Evolutionary conservation across 257 asterid species (phyloP).

Genomic region (Jaltomata sinuosa): DNA sequence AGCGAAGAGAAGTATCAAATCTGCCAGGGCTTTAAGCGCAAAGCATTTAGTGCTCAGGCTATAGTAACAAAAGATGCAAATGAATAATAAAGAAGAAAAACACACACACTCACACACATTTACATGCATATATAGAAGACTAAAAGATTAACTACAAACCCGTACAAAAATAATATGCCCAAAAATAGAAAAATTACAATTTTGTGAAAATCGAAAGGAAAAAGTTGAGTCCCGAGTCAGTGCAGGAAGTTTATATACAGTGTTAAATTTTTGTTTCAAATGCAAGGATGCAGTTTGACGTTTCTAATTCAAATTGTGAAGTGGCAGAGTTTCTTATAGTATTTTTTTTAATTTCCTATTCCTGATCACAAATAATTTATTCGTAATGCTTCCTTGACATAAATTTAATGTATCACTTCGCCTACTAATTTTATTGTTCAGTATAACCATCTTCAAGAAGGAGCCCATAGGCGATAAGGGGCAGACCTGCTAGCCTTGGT

Average conservation of each 20-base stretch:
- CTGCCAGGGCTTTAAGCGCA: too few relatives aligned
- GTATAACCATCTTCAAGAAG: neutral
- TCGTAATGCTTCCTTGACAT: neutral
- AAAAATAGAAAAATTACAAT: too few relatives aligned
- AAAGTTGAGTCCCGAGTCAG: neutral
- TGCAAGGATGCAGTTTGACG: neutral
- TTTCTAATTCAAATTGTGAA: neutral
- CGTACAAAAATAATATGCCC: too few relatives aligned
- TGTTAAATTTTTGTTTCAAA: neutral
- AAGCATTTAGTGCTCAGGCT: too few relatives aligned
- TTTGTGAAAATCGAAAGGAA: too few relatives aligned
- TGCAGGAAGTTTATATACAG: neutral
- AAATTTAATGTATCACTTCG: neutral
- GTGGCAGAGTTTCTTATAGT: neutral
- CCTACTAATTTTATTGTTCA: neutral
- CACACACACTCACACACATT: too few relatives aligned
- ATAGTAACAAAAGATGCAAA: too few relatives aligned
- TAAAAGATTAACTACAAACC: too few relatives aligned
- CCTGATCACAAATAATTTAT: neutral
- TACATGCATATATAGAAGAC: too few relatives aligned
- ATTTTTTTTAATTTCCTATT: neutral
- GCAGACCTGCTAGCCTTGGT: neutral
- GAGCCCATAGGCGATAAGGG: neutral
- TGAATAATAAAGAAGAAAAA: too few relatives aligned
- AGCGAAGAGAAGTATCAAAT: too few relatives aligned